Conservation (phyloP, 805 yeast species). For the Starmerella riodocensis region DNA sequence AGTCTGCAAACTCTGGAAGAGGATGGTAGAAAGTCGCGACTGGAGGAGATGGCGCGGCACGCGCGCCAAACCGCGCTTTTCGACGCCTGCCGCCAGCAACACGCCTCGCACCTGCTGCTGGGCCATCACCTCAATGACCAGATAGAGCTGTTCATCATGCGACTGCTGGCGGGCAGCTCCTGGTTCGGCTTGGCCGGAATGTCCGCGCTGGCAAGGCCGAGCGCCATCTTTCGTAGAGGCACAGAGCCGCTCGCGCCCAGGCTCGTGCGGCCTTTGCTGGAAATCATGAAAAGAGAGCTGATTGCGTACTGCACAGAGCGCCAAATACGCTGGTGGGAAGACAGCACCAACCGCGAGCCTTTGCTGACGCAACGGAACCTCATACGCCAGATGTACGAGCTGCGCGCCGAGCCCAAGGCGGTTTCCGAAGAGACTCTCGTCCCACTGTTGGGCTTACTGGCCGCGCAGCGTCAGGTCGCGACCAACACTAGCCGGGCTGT, state of each 20-base stretch:
- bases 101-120: slow-evolving; percentile 33
- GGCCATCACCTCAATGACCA: slow-evolving; percentile 69
- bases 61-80: slow-evolving; percentile 38
- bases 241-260: slow-evolving; percentile 1
- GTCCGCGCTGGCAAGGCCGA: slow-evolving; percentile 22
- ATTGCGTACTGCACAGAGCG: slow-evolving; percentile 34
- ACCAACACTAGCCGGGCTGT: not conserved
- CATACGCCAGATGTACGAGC: slow-evolving; percentile 29
- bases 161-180: slow-evolving; percentile 37
- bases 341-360: slow-evolving; percentile 45
- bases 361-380: slow-evolving; percentile 46
- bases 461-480: slow-evolving; percentile 4
- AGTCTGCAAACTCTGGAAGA: slow-evolving; percentile 17
- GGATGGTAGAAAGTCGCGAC: slow-evolving; percentile 17
- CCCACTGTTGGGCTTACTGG: slow-evolving; percentile 1
- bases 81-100: slow-evolving; percentile 30
- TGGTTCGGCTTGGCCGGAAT: slow-evolving; percentile 52
- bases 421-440: slow-evolving; percentile 2
- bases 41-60: slow-evolving; percentile 50
- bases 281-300: slow-evolving; percentile 34
- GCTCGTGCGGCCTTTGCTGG: slow-evolving; percentile 43
- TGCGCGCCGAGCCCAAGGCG: slow-evolving; percentile 28
- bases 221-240: slow-evolving; percentile 10
- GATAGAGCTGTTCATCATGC: slow-evolving; percentile 49
- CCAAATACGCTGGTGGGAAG: slow-evolving; percentile 53